Conservation (phyloP, 352 stramenopile species). For the Pythium utonaiense region DNA sequence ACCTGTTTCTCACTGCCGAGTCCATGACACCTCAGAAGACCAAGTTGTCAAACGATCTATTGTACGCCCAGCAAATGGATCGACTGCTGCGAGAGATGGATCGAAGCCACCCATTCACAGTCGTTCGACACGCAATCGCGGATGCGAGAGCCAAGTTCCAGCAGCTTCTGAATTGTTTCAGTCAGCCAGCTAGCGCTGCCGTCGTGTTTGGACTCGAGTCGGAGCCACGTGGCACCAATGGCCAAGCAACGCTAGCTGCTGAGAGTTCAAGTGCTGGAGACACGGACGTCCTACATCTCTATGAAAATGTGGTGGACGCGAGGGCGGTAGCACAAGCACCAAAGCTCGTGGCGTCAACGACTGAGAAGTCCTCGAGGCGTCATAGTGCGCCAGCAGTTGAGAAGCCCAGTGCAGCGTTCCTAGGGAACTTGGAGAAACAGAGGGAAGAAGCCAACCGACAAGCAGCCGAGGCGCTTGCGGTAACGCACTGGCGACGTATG, state of each 20-base stretch:
- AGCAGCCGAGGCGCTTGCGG: not conserved
- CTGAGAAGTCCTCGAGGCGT: not conserved
- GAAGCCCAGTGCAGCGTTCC: conserved; percentile 13
- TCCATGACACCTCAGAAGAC: conserved; percentile 9
- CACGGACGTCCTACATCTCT: conserved; percentile 24
- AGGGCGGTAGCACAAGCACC: conserved; percentile 7
- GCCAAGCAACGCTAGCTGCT: no score
- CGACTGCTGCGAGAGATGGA: conserved; percentile 30
- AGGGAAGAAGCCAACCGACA: conserved; percentile 8
- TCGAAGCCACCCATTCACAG: conserved; percentile 19
- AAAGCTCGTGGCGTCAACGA: not conserved
- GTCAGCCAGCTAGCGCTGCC: not conserved
- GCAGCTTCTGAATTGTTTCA: conserved; percentile 7
- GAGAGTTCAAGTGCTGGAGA: no score
- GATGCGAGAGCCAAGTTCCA: conserved; percentile 28
- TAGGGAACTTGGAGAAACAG: conserved; percentile 17
- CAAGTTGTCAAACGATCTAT: conserved; percentile 25
- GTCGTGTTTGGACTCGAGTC: not conserved
- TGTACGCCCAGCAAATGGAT: conserved; percentile 49
- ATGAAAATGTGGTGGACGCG: conserved; percentile 35
- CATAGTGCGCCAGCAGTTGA: not conserved
- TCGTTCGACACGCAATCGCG: conserved; percentile 24
- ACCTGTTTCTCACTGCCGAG: conserved; percentile 27
- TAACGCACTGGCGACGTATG: conserved; percentile 12
- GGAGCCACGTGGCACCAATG: no score